Evolutionary conservation across 2,329 filamentous ascomycete species (phyloP).

Genomic region (Raffaelea ambrosiae): DNA sequence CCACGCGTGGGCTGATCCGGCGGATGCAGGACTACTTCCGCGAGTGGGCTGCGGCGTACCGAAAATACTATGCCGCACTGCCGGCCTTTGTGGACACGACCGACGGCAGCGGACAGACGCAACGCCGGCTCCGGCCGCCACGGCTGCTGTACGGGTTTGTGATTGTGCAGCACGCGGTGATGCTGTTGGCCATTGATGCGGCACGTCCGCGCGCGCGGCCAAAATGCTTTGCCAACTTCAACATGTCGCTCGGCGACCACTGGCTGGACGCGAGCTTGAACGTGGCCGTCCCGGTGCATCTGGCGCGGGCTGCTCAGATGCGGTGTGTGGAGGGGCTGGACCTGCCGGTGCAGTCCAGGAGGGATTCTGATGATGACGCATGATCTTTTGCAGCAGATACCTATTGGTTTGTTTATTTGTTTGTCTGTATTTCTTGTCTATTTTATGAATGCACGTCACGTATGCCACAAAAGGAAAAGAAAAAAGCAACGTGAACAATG

Average conservation of each 20-base stretch:
- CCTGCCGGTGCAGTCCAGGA: slow-evolving; percentile 4
- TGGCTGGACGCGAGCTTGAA: slow-evolving; percentile 27
- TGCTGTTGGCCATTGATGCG: slow-evolving; percentile 34
- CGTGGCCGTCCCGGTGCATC: slow-evolving; percentile 25
- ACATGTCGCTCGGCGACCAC: slow-evolving; percentile 21
- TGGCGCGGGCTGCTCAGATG: slow-evolving; percentile 19
- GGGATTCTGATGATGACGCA: slow-evolving; percentile 9
- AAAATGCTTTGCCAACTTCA: slow-evolving; percentile 21
- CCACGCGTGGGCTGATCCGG: slow-evolving; percentile 7
- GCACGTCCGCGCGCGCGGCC: slow-evolving; percentile 15
- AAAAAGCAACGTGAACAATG: no score
- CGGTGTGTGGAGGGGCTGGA: slow-evolving; percentile 8
- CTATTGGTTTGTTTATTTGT: not conserved
- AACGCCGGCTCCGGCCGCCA: slow-evolving; percentile 11
- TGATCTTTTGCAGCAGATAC: not conserved
- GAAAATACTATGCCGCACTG: slow-evolving; percentile 11
- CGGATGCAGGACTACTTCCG: slow-evolving; percentile 12
- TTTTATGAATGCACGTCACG: not conserved
- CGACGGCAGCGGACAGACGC: not conserved
- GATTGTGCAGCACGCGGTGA: slow-evolving; percentile 40
- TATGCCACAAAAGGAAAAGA: no score
- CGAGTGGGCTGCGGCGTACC: slow-evolving; percentile 11
- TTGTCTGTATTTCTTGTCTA: not conserved
- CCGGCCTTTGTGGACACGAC: slow-evolving; percentile 3
- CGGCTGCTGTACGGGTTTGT: slow-evolving; percentile 32